Percentiles rank a stretch among this genome's conserved stretches.
These are phyloP conservation scores for Chrysoporthe puriensis DNA, from an alignment of 2,329 filamentous ascomycete genomes.

Conservation along the genomic window DNA sequence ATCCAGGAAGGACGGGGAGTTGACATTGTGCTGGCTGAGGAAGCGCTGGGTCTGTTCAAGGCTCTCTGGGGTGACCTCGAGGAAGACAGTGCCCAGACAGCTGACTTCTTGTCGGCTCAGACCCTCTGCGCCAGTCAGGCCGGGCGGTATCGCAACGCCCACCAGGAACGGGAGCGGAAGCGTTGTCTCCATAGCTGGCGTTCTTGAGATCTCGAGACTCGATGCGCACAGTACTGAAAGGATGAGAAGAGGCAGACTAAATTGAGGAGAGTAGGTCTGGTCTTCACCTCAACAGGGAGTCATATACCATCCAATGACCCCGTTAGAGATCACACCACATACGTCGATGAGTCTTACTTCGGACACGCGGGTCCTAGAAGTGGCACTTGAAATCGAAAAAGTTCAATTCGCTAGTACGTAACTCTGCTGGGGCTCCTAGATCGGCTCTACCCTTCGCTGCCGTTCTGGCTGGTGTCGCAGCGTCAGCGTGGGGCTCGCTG, in stretches of 20 bases:
- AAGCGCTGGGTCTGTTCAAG: conserved; percentile 50
- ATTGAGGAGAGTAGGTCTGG: neutral
- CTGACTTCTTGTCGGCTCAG: conserved; percentile 61
- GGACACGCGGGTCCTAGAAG: neutral
- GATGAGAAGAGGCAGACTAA: no score
- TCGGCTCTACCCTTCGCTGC: conserved; percentile 30
- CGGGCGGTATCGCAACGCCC: conserved; percentile 56
- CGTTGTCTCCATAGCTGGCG: conserved; percentile 63
- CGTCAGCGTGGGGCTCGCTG: conserved; percentile 9
- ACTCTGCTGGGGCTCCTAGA: conserved; percentile 33
- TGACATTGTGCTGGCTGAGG: conserved; percentile 52
- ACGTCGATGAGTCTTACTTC: conserved; percentile 21
- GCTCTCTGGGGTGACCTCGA: conserved; percentile 50
- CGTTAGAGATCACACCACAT: conserved; percentile 23
- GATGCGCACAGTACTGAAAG: conserved; percentile 11
- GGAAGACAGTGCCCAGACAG: conserved; percentile 62
- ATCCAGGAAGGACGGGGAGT: conserved; percentile 73
- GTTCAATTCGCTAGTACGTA: conserved; percentile 30
- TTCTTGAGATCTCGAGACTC: neutral
- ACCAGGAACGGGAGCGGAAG: conserved; percentile 67
- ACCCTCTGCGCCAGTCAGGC: conserved; percentile 52
- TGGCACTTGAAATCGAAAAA: conserved; percentile 26
- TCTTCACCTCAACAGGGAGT: no score
- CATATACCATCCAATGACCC: neutral
- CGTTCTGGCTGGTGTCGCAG: neutral